Conservation (phyloP, 306 rosid species). For the Cicer cuneatum region DNA sequence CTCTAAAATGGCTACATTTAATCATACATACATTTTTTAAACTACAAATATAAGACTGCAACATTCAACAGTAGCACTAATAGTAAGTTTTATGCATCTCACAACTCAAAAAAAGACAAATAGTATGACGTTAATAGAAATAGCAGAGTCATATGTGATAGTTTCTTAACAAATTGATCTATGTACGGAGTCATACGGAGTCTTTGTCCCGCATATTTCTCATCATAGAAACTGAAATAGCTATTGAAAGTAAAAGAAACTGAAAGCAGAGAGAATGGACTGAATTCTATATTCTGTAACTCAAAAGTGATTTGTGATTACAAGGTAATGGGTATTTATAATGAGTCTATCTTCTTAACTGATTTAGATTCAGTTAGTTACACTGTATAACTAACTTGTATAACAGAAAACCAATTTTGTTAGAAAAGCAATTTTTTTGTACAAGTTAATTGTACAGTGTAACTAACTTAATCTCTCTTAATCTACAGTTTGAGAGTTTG, state of each 20-base stretch:
- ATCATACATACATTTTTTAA: constrained; percentile 7
- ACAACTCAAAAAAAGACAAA: neutral
- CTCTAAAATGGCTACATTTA: constrained; percentile 21
- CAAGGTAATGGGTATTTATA: neutral
- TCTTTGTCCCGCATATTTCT: neutral
- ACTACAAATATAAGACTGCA: constrained; percentile 14
- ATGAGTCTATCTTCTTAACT: neutral
- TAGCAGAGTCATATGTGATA: constrained; percentile 17
- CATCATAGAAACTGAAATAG: neutral
- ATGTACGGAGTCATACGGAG: neutral
- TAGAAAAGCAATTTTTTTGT: neutral
- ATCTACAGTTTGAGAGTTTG: constrained; percentile 19
- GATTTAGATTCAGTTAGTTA: constrained; percentile 5
- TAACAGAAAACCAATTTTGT: neutral
- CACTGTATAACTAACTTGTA: neutral
- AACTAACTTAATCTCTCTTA: no score
- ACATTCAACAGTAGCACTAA: constrained; percentile 8
- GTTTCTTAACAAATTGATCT: constrained; percentile 12
- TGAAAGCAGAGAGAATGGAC: constrained; percentile 2
- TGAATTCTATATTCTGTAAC: neutral
- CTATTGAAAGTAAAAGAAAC: neutral
- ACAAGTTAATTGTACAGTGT: neutral
- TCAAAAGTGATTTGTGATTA: neutral
- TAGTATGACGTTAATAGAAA: neutral
- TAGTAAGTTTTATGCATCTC: constrained; percentile 15